These are phyloP conservation scores for Hygrocybe punicea DNA, from an alignment of 768 basidiomycete species.

Conservation along the genomic window DNA sequence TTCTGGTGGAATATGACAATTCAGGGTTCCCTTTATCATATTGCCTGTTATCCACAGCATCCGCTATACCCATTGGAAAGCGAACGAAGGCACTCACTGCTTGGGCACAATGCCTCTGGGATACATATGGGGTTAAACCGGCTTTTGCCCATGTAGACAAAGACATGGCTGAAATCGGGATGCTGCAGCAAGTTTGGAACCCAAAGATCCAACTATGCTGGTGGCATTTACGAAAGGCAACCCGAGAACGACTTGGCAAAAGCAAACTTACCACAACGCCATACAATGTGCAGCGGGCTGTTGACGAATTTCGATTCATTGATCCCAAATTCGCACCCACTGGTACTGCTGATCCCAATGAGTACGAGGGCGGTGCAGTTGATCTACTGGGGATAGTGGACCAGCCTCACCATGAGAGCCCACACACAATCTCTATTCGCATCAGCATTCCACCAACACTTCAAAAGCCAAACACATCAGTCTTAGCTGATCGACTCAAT, in stretches of 20 bases:
- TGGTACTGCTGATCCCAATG: slow-evolving; percentile 15
- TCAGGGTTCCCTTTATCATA: slow-evolving; percentile 24
- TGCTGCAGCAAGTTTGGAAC: slow-evolving; percentile 13
- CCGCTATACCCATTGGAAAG: slow-evolving; percentile 17
- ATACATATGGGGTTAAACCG: slow-evolving; percentile 9
- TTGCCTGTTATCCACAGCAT: slow-evolving; percentile 21
- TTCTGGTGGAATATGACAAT: slow-evolving; percentile 23
- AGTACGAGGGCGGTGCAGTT: slow-evolving; percentile 33
- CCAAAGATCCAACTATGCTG: slow-evolving; percentile 22
- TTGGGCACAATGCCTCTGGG: slow-evolving; percentile 12
- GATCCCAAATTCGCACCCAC: slow-evolving; percentile 15
- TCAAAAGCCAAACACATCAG: background rate
- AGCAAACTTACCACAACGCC: slow-evolving; percentile 23
- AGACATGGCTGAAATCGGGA: slow-evolving; percentile 19
- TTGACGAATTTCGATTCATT: slow-evolving; percentile 20
- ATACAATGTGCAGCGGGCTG: slow-evolving; percentile 17
- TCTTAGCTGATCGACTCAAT: background rate
- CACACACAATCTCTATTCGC: no score
- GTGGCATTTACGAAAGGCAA: slow-evolving; percentile 22
- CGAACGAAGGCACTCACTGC: slow-evolving; percentile 15
- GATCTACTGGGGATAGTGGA: no score
- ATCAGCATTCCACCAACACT: no score
- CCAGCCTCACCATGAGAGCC: no score
- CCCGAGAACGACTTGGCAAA: slow-evolving; percentile 14
- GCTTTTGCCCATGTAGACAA: slow-evolving; percentile 15